phyloP scores from a whole-genome alignment of 768 basidiomycete genomes.

The Leccinellum luteum region DNA sequence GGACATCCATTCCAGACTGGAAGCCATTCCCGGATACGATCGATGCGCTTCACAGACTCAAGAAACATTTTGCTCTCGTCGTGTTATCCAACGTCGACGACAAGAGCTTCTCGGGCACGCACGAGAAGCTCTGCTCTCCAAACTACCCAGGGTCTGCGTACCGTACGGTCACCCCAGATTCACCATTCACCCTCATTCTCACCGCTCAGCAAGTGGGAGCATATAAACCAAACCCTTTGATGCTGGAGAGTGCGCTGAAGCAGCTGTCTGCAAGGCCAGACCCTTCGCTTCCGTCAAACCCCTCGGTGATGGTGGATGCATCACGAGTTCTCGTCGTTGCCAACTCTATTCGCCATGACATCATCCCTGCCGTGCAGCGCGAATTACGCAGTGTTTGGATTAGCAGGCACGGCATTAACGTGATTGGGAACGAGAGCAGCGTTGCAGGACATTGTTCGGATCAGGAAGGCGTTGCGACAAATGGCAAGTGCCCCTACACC shows the following conservation, averaged over 20 bases:
- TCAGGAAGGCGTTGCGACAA: constrained; percentile 13
- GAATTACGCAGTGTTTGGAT: constrained; percentile 67
- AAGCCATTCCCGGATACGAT: constrained; percentile 64
- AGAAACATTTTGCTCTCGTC: constrained; percentile 63
- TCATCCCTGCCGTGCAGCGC: constrained; percentile 56
- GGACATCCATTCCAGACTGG: constrained; percentile 60
- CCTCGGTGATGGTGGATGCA: constrained; percentile 30
- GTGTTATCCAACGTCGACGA: constrained; percentile 78
- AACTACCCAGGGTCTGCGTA: constrained; percentile 30
- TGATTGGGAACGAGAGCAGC: constrained; percentile 35
- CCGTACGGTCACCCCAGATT: constrained; percentile 41
- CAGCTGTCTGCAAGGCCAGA: constrained; percentile 25
- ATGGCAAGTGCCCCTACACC: constrained; percentile 35
- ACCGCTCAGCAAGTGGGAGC: constrained; percentile 73
- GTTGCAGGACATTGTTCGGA: constrained; percentile 32
- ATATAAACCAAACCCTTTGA: constrained; percentile 60
- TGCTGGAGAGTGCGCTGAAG: constrained; percentile 34
- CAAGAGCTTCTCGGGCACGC: constrained; percentile 58
- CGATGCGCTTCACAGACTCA: constrained; percentile 55
- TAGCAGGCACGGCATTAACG: constrained; percentile 38
- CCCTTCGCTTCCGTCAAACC: constrained; percentile 18
- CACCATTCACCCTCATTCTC: constrained; percentile 62
- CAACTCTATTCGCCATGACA: constrained; percentile 65
- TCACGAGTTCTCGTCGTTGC: constrained; percentile 60
- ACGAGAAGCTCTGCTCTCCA: constrained; percentile 41